These are phyloP conservation scores for Arachnomyces sp. DNA, from an alignment of 2,329 filamentous ascomycete species.

Conservation along the genomic window DNA sequence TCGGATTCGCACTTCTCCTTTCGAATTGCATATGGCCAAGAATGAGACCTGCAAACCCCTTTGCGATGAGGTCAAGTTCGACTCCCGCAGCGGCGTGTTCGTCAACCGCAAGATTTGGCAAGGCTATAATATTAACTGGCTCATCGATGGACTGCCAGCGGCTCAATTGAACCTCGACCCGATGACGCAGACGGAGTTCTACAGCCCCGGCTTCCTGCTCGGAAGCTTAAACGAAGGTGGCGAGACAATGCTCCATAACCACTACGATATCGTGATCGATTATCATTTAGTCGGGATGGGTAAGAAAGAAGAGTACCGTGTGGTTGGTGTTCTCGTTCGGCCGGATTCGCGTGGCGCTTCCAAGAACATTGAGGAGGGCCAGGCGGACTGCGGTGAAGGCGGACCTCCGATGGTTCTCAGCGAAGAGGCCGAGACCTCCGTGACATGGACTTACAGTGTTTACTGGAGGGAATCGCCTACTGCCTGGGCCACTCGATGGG, in stretches of 20 bases:
- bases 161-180: slow-evolving; percentile 75
- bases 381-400: slow-evolving; percentile 57
- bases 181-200: slow-evolving; percentile 69
- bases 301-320: slow-evolving; percentile 63
- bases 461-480: slow-evolving; percentile 79
- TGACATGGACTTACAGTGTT: slow-evolving; percentile 87
- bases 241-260: slow-evolving; percentile 70
- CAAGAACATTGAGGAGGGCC: slow-evolving; percentile 42
- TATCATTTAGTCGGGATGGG: slow-evolving; percentile 66
- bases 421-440: slow-evolving; percentile 56
- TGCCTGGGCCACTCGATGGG: slow-evolving; percentile 94
- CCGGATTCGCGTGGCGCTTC: slow-evolving; percentile 63
- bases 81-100: slow-evolving; percentile 62
- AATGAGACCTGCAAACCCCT: slow-evolving; percentile 83
- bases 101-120: slow-evolving; percentile 75
- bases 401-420: slow-evolving; percentile 56
- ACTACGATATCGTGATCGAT: slow-evolving; percentile 89
- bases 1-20: slow-evolving; percentile 93
- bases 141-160: slow-evolving; percentile 88
- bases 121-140: slow-evolving; percentile 89
- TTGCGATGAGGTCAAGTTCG: slow-evolving; percentile 61
- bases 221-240: slow-evolving; percentile 51
- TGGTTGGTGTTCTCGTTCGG: slow-evolving; percentile 86
- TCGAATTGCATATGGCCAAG: slow-evolving; percentile 74
- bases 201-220: slow-evolving; percentile 83